Percentiles rank a stretch among this genome's conserved stretches.
Conservation (phyloP, 352 stramenopile species). For the Peronosclerospora sorghi region DNA sequence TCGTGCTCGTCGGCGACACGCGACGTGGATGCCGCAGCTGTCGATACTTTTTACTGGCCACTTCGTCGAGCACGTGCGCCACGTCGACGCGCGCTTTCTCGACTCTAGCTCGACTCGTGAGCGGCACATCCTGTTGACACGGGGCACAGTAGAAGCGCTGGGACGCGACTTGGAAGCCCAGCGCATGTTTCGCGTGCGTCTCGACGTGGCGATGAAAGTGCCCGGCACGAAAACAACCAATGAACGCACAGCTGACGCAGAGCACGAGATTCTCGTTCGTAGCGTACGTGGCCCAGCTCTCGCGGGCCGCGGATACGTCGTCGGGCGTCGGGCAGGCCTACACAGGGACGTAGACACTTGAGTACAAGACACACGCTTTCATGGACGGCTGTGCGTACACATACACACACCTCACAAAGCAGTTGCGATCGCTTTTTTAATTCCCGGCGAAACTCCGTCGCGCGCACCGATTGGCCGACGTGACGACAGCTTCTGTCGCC, state of each 20-base stretch:
- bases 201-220: slow-evolving; percentile 46
- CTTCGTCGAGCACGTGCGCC: slow-evolving; percentile 29
- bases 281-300: slow-evolving; percentile 23
- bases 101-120: slow-evolving; percentile 22
- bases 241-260: slow-evolving; percentile 50
- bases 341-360: not conserved
- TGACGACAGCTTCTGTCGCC: slow-evolving; percentile 47
- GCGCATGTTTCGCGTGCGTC: slow-evolving; percentile 47
- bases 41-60: slow-evolving; percentile 35
- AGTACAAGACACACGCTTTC: not conserved
- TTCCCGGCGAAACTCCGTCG: slow-evolving; percentile 38
- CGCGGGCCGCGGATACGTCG: not conserved
- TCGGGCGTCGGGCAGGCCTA: not conserved
- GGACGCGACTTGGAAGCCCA: slow-evolving; percentile 34
- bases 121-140: slow-evolving; percentile 36
- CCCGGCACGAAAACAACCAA: slow-evolving; percentile 38
- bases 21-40: slow-evolving; percentile 18
- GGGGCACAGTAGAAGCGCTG: slow-evolving; percentile 47
- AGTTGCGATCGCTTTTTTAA: slow-evolving; percentile 35
- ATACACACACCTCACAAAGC: slow-evolving; percentile 28
- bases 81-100: slow-evolving; percentile 30
- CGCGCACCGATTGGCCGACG: slow-evolving; percentile 36
- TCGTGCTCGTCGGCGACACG: not conserved
- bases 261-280: slow-evolving; percentile 33
- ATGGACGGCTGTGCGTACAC: not conserved